Evolutionary conservation across 257 asterid species (phyloP), one percentile per base, ranked within the genome.

Genomic region (Solanum peruvianum): DNA sequence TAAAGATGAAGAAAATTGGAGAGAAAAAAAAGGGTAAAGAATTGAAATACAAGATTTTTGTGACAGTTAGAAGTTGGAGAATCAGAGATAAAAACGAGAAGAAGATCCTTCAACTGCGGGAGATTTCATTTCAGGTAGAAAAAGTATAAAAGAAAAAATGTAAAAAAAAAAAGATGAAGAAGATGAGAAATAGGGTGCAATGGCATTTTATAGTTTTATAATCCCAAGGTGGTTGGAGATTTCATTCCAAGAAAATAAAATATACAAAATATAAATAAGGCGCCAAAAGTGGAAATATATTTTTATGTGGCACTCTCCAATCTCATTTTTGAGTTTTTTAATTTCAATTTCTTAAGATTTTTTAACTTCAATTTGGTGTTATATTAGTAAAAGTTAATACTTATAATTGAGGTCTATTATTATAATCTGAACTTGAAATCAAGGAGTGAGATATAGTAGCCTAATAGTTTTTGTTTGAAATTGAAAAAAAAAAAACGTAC

Each of bases 21-120:
- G 76, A 37, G 49, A 21, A 33, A 60, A 69, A 60, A 69, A 7
- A 69, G 49, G 60, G 47, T 58, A 39, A 23, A 39, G 66, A 71
- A 45, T 71, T 23, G 42, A 45, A 31, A 13, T 35, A 4, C 2
- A 62, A 83, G 71, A 52, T 58, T 80, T 27, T 80, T 27, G 58
- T 64, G 86, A 80, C 56, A 45, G n/a, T 47, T 47, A 11, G 67
- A n/a, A 72, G 70, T 25, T 31, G 67, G 13, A 23, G 84, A 13
- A 35, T 85, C 29, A 41, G 64, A 41, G 60, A 45, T 84, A 11
- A 33, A 14, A 35, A 37, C 18, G 73, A 66, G 81, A 56, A 8
- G 41, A 47, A 87, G 91, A 89, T 90, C 91, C 96, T 92, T 33
- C 86, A 86, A 89, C 60, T 85, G 90, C 93, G 93, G 93, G 76